Evolutionary conservation across 495 filamentous ascomycete species (phyloP), one percentile per base, ranked within the genome.

Genomic region (Xylaria venustula): DNA sequence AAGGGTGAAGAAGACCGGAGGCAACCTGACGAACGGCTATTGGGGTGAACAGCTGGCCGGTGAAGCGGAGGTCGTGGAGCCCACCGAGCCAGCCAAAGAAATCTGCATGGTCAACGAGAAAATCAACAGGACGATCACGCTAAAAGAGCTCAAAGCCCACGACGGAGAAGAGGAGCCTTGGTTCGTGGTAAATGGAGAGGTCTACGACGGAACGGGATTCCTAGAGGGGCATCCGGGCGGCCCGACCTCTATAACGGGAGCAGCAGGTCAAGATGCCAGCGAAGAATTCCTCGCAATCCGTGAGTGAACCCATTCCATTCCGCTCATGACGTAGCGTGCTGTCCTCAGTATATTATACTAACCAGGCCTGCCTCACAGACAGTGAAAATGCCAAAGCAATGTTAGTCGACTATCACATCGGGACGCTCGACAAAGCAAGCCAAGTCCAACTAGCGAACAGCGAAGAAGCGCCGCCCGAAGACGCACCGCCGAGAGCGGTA

Each of bases 271-370:
- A 60, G 92, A 98, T 77, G 86, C 81, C n/a, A 90, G 89, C 0
- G 93, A 97, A 64, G 93, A 98, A 65, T 98, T 98, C 70, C 84
- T 96, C 74, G 91, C 89, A 22, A 98, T 98, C 62, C 93, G 91
- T 92, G 84, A 83, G 90, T 80, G 1, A 20, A 37, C 25, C 44
- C 19, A 2, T n/a, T 26, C 48, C 32, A 50, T 22, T 5, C 5
- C 2, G 20, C 11, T 22, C 42, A 1, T 7, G 6, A 44, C 20
- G 25, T 9, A n/a, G n/a, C n/a, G n/a, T n/a, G n/a, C n/a, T n/a
- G n/a, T n/a, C n/a, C n/a, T n/a, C n/a, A n/a, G n/a, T n/a, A n/a
- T n/a, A n/a, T n/a, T n/a, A n/a, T 40, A 34, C 23, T 61, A 40
- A 61, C 47, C 30, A 34, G 6, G n/a, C 1, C 5, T 5, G 7